Conservation (phyloP, 2,329 filamentous ascomycete genomes). For the Beauveria caledonica region DNA sequence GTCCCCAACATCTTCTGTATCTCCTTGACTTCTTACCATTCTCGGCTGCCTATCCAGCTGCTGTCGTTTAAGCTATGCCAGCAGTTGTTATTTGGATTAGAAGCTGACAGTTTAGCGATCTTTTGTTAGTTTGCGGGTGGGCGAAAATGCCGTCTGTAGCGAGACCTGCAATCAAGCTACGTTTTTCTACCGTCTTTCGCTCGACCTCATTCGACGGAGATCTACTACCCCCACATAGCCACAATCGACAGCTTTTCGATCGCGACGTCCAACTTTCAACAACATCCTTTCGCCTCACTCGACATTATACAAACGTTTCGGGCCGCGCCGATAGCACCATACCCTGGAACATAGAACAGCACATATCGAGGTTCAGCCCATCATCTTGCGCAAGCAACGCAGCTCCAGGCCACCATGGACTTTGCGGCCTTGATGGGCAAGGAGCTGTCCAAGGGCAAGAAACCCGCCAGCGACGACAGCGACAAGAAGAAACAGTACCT, state of each 20-base stretch:
- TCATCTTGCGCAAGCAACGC: neutral
- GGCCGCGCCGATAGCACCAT: neutral
- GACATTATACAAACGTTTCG: neutral
- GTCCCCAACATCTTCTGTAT: no score
- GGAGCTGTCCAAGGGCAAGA: conserved; percentile 78
- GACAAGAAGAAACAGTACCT: conserved; percentile 59
- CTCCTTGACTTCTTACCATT: no score
- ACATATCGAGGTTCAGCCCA: neutral
- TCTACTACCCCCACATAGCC: no score
- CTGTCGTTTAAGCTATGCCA: no score
- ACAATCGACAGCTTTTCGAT: conserved; percentile 19
- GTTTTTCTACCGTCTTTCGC: no score
- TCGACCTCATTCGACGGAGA: no score
- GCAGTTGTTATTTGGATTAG: no score
- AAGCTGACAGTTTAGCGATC: no score
- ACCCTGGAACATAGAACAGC: neutral
- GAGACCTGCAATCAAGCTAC: no score
- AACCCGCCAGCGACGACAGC: conserved; percentile 28
- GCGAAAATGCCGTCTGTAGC: no score
- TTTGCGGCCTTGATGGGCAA: conserved; percentile 90
- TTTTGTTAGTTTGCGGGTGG: no score
- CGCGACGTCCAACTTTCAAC: neutral
- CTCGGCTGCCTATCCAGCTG: no score
- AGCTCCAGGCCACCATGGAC: conserved; percentile 56
- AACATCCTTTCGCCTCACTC: neutral